Conservation (phyloP, 129 eudicot genomes). For the Dittrichia graveolens region DNA sequence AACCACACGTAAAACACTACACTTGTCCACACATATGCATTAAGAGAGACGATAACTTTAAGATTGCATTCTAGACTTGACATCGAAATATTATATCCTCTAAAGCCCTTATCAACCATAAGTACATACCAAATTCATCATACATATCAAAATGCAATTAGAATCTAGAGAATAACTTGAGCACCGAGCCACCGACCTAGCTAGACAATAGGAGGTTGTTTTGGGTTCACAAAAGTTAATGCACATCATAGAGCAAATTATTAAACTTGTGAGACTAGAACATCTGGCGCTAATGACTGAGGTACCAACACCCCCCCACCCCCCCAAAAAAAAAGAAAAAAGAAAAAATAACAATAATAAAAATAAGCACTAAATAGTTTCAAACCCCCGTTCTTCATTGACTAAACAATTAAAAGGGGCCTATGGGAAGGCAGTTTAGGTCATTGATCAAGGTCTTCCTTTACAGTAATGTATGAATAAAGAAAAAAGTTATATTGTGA, state of each 20-base stretch:
- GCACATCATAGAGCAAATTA: too few relatives aligned
- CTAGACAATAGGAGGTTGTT: not conserved
- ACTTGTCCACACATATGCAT: not conserved
- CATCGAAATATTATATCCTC: too few relatives aligned
- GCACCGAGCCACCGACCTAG: not conserved
- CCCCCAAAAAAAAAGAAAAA: too few relatives aligned
- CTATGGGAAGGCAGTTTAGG: not conserved
- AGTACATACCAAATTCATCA: not conserved
- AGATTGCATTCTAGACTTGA: not conserved
- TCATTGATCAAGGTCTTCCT: constrained; percentile 5
- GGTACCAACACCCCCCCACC: too few relatives aligned
- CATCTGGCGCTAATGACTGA: not conserved
- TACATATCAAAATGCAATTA: not conserved
- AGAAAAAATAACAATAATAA: not conserved
- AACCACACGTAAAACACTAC: too few relatives aligned
- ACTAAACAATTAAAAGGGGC: not conserved
- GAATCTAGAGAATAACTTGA: not conserved
- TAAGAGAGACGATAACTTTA: not conserved
- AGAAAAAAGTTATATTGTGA: too few relatives aligned
- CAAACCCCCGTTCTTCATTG: not conserved
- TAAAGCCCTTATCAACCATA: not conserved
- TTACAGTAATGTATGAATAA: not conserved
- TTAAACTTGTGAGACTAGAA: not conserved
- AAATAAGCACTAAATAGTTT: not conserved
- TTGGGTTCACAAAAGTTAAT: not conserved